Evolutionary conservation across 257 asterid genomes (phyloP).

Genomic region (Fraxinus cuspidata): DNA sequence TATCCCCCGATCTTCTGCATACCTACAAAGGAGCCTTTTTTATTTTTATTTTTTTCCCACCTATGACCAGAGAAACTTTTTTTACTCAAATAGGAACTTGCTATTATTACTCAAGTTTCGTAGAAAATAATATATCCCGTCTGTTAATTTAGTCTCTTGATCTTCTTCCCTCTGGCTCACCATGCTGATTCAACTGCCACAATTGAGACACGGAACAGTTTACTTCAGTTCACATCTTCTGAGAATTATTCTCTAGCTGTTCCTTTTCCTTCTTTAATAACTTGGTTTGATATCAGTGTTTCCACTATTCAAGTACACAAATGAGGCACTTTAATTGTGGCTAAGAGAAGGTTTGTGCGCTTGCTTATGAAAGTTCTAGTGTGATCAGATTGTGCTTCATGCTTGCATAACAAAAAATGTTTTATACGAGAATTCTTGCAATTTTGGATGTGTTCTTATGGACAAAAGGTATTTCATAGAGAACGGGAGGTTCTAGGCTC

Average conservation of each 20-base stretch:
- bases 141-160: background rate
- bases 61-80: no score
- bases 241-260: background rate
- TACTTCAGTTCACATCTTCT: background rate
- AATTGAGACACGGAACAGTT: background rate
- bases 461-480: background rate
- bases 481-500: background rate
- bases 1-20: background rate
- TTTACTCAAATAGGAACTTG: conserved; percentile 3
- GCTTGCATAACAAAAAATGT: background rate
- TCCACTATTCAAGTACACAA: background rate
- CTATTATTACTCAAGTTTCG: background rate
- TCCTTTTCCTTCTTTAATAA: background rate
- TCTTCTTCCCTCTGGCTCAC: background rate
- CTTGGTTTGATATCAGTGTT: background rate
- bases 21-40: background rate
- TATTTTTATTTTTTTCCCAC: background rate
- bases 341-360: background rate
- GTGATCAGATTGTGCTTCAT: background rate
- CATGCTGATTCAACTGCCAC: background rate
- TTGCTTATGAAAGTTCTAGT: background rate
- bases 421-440: background rate
- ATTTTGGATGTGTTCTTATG: background rate
- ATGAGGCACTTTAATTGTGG: background rate
- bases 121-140: background rate